Conservation (phyloP, 78 protist genomes). For the Dictyostelium firmibasis region DNA sequence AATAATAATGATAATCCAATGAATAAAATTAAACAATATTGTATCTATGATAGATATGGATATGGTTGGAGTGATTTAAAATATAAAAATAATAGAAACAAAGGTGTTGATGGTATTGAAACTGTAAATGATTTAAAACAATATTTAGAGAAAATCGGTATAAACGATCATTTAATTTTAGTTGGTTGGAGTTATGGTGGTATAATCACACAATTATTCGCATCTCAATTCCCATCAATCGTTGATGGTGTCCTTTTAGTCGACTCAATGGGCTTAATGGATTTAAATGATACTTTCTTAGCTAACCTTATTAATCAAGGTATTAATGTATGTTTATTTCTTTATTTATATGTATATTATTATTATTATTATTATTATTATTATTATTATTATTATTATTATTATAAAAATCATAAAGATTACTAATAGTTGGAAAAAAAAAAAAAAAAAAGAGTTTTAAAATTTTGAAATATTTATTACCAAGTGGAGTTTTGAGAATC, state of each 20-base stretch:
- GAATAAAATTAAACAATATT: conserved; percentile 1
- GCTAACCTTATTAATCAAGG: not conserved
- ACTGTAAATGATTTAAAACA: not conserved
- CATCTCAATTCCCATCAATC: not conserved
- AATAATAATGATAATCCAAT: not conserved
- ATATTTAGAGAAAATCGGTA: not conserved
- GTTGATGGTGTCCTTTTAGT: conserved; percentile 19
- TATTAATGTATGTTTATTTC: not conserved
- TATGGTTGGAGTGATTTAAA: conserved; percentile 36
- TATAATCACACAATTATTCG: not conserved
- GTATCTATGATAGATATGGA: conserved; percentile 57
- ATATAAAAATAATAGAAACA: not conserved
- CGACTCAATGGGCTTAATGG: conserved; percentile 42
- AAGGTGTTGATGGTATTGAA: not conserved
- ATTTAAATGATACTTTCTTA: conserved; percentile 8
- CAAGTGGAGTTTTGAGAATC: not conserved
- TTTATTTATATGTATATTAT: not conserved
- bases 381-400: too few species aligned
- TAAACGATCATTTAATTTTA: not conserved
- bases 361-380: not conserved
- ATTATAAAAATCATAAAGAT: too few species aligned
- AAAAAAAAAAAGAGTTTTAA: conserved; percentile 3
- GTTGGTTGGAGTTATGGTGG: conserved; percentile 71
- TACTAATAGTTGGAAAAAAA: too few species aligned
- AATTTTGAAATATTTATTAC: conserved; percentile 10